Percentiles rank a stretch among this genome's conserved stretches.
phyloP scores from a whole-genome alignment of 2,329 filamentous ascomycete genomes.

The Colletotrichum chlorophyti region DNA sequence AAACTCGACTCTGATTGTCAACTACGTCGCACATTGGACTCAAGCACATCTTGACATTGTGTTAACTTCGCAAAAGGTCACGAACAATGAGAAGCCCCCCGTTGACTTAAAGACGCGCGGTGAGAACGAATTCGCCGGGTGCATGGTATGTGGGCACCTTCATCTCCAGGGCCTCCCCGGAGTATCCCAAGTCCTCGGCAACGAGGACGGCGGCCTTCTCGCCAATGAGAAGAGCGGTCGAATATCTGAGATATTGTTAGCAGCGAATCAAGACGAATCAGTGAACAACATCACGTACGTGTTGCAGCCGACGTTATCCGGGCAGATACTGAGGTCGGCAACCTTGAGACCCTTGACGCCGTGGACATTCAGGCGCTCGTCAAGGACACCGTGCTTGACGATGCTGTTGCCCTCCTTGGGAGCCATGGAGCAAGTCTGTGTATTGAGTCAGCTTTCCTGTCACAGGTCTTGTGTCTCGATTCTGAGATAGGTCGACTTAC shows the following conservation, averaged over 20 bases:
- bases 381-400: slow-evolving; percentile 80
- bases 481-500: no score
- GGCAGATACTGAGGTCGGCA: slow-evolving; percentile 77
- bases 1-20: no score
- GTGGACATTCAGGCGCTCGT: slow-evolving; percentile 80
- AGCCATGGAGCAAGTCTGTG: slow-evolving; percentile 76
- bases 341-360: slow-evolving; percentile 81
- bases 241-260: slow-evolving; percentile 54
- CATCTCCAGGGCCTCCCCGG: slow-evolving; percentile 77
- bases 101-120: slow-evolving; percentile 45
- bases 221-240: slow-evolving; percentile 76
- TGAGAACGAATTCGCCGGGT: slow-evolving; percentile 52
- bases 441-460: background rate
- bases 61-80: no score
- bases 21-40: background rate
- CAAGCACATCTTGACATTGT: slow-evolving; percentile 5
- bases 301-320: slow-evolving; percentile 78
- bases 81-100: background rate
- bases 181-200: slow-evolving; percentile 78
- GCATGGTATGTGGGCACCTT: slow-evolving; percentile 71
- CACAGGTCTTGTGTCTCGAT: no score
- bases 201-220: slow-evolving; percentile 76
- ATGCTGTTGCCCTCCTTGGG: slow-evolving; percentile 79
- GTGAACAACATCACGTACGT: slow-evolving; percentile 49
- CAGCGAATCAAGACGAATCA: slow-evolving; percentile 12